These are phyloP conservation scores for Chaetomidium leptoderma DNA, from an alignment of 495 filamentous ascomycete genomes.

Conservation along the genomic window DNA sequence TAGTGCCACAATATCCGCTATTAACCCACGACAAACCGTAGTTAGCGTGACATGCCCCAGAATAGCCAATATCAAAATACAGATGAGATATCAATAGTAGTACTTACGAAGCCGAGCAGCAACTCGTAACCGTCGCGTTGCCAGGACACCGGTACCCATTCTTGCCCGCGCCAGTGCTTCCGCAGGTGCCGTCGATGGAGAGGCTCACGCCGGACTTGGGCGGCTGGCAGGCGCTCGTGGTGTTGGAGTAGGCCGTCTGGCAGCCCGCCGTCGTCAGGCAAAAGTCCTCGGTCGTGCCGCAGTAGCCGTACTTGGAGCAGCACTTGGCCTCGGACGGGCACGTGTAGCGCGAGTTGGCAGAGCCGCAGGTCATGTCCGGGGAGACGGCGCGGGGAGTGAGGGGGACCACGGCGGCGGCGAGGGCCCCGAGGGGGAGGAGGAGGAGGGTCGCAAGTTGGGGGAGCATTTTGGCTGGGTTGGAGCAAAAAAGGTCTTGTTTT, in stretches of 20 bases:
- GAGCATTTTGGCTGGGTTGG: constrained; percentile 3
- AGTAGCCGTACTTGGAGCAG: constrained; percentile 38
- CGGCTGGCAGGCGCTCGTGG: constrained; percentile 27
- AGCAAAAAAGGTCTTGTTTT: too few species aligned
- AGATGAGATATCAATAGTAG: neutral
- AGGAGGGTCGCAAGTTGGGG: constrained; percentile 1
- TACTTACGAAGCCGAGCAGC: constrained; percentile 35
- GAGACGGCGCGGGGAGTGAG: constrained; percentile 23
- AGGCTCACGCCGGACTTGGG: constrained; percentile 29
- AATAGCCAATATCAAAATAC: neutral
- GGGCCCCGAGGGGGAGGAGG: constrained; percentile 2
- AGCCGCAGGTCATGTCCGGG: constrained; percentile 36
- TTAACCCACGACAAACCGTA: neutral
- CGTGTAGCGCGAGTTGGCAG: constrained; percentile 31
- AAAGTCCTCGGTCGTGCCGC: constrained; percentile 34
- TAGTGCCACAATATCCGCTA: constrained; percentile 38
- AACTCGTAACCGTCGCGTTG: constrained; percentile 18
- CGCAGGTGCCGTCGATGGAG: constrained; percentile 36
- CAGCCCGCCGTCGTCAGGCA: constrained; percentile 35
- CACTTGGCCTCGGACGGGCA: constrained; percentile 32
- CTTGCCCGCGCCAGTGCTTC: constrained; percentile 28
- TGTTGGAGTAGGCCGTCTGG: constrained; percentile 34
- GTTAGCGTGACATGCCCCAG: too few species aligned
- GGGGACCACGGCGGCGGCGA: neutral
- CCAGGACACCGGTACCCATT: constrained; percentile 34